Evolutionary conservation across 2,329 filamentous ascomycete genomes (phyloP), one percentile per base, ranked within the genome.

Genomic region (Ceratocystis eucalypticola): DNA sequence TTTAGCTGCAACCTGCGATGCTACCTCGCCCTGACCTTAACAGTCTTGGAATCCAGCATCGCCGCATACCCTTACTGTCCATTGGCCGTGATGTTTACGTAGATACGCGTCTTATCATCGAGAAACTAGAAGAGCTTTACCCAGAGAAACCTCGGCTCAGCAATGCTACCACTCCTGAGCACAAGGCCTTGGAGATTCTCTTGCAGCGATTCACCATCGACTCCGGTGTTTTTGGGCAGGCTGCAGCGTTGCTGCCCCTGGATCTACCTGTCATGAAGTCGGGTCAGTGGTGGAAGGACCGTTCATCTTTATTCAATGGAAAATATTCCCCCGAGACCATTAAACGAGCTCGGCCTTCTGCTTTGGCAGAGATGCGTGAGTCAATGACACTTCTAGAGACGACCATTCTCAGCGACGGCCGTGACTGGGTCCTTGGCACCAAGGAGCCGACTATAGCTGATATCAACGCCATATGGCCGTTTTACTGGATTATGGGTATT

Each of bases 41-140:
- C 20, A 76, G 77, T 1, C 78, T 91, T 15, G 85, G 84, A 30
- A 78, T 89, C 65, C 76, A 78, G 5, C 87, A 91, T 75, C 82
- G 87, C 3, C 85, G 88, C 67, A 89, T 89, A 66, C 88, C 88
- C 1, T 72, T 90, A 63, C 74, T 90, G 63, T 76, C 83, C 25
- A 84, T 89, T 70, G 87, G 85, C 17, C 78, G 82, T 5, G 83
- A 88, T 71, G 76, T 91, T 55, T 90, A 89, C 76, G 77, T 84
- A 68, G 88, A 91, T 76, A 85, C 85, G 1, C 82, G 85, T 2
- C 80, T 89, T 25, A 89, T 90, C 70, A 74, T 91, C 22, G 74
- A 74, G 30, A 86, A 84, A 73, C 82, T 91, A 1, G 84, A 89
- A 71, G 70, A 76, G 1, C 75, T 81, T 45, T 83, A 81, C 72